Percentiles rank a stretch among this genome's conserved stretches.
Conservation (phyloP, 192 early-diverging fungal genomes). For the Phycomyces nitens region DNA sequence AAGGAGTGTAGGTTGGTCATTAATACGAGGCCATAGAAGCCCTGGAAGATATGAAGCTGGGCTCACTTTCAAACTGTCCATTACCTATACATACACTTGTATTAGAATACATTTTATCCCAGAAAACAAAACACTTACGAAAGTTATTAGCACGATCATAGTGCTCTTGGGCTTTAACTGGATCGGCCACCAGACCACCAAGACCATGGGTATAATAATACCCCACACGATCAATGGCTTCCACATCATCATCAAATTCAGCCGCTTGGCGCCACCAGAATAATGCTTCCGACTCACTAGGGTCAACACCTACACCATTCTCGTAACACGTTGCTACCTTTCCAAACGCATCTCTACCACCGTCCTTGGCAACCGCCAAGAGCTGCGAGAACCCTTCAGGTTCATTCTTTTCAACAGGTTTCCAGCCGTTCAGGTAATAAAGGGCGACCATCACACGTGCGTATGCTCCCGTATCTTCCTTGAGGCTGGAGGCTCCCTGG, state of each 20-base stretch:
- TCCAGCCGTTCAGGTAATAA: constrained; percentile 35
- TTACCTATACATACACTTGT: not conserved
- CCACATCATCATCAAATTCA: constrained; percentile 19
- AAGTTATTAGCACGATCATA: not conserved
- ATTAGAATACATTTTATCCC: not conserved
- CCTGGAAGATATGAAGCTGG: not conserved
- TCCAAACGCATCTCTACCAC: constrained; percentile 22
- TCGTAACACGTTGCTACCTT: constrained; percentile 35
- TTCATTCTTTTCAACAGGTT: constrained; percentile 7
- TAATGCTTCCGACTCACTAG: constrained; percentile 15
- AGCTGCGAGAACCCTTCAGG: constrained; percentile 16
- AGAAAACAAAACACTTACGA: not conserved
- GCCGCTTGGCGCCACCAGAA: constrained; percentile 30
- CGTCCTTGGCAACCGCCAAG: constrained; percentile 18
- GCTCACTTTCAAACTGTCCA: not conserved
- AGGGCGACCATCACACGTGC: constrained; percentile 28
- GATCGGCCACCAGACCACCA: not conserved
- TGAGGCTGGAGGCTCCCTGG: not conserved
- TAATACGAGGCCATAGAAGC: not conserved
- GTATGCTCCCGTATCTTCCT: not conserved
- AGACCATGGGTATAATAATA: constrained; percentile 23
- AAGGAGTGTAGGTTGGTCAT: not conserved
- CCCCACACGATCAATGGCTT: constrained; percentile 19
- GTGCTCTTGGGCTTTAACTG: not conserved
- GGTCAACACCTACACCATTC: constrained; percentile 20